Percentiles rank a stretch among this genome's conserved stretches.
These are phyloP conservation scores for Cercospora canescens DNA, from an alignment of 2,329 filamentous ascomycete species.

Conservation along the genomic window DNA sequence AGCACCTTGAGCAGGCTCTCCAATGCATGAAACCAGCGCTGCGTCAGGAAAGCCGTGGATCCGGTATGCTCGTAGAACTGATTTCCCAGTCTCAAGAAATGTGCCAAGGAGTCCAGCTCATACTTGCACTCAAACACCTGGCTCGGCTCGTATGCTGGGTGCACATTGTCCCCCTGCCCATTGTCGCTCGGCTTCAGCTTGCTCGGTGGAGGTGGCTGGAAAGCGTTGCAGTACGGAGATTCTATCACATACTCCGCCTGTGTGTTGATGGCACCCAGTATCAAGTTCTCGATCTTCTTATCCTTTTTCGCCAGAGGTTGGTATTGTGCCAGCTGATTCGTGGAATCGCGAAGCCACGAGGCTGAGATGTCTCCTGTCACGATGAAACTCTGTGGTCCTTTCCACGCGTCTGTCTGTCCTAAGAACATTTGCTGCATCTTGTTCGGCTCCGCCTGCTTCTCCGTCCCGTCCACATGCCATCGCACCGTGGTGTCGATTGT, in stretches of 20 bases:
- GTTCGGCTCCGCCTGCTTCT: constrained; percentile 42
- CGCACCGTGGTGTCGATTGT: constrained; percentile 86
- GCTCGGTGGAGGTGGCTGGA: constrained; percentile 88
- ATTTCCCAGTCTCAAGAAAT: constrained; percentile 83
- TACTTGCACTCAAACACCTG: constrained; percentile 99
- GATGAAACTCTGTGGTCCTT: constrained; percentile 87
- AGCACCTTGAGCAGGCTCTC: constrained; percentile 73
- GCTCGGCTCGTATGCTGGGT: constrained; percentile 79
- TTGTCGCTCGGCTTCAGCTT: constrained; percentile 71
- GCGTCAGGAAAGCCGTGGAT: constrained; percentile 74
- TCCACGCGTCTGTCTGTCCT: constrained; percentile 55
- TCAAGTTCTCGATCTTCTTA: constrained; percentile 71
- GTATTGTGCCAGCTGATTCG: constrained; percentile 90
- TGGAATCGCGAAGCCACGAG: constrained; percentile 89
- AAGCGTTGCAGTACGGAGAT: constrained; percentile 96
- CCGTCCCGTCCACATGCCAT: constrained; percentile 72
- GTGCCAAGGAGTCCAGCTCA: constrained; percentile 90
- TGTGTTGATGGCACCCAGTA: constrained; percentile 92
- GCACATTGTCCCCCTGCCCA: constrained; percentile 79
- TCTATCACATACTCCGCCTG: constrained; percentile 93
- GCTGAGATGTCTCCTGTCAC: constrained; percentile 85
- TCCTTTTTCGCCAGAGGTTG: constrained; percentile 82
- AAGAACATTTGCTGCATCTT: constrained; percentile 33
- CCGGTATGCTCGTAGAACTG: constrained; percentile 80
- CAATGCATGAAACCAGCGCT: constrained; percentile 77